Evolutionary conservation across 805 yeast genomes (phyloP).

Genomic region (Metschnikowia lachancei): DNA sequence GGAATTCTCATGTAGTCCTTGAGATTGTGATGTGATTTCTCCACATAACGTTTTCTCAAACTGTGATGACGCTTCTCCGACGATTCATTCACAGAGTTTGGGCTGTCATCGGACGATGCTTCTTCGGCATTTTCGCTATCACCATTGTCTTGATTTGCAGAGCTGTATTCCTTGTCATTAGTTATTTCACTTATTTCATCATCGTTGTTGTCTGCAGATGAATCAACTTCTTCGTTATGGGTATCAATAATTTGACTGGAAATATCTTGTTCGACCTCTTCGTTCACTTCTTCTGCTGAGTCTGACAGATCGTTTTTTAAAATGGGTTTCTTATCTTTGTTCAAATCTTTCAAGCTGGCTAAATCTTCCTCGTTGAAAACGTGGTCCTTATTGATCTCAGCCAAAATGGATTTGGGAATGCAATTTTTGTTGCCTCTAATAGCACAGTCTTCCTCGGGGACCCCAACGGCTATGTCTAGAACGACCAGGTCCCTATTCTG

Average conservation of each 20-base stretch:
- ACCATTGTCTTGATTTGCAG: not conserved
- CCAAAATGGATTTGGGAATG: constrained; percentile 30
- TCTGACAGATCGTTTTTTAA: not conserved
- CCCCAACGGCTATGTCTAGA: constrained; percentile 39
- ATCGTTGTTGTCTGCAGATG: not conserved
- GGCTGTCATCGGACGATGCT: not conserved
- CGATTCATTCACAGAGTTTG: not conserved
- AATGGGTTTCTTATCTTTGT: constrained; percentile 10
- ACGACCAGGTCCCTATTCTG: constrained; percentile 31
- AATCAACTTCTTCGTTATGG: too few species aligned
- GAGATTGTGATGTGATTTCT: constrained; percentile 22
- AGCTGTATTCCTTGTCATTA: too few species aligned
- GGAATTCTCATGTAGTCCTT: constrained; percentile 27
- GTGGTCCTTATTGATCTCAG: constrained; percentile 27
- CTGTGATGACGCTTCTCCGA: not conserved
- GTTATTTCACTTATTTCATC: constrained; percentile 3
- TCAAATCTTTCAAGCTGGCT: constrained; percentile 5
- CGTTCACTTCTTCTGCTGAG: constrained; percentile 1
- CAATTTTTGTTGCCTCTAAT: constrained; percentile 38
- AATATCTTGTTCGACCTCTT: not conserved
- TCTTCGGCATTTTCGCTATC: not conserved
- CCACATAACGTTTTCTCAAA: constrained; percentile 16
- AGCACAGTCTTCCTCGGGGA: constrained; percentile 29
- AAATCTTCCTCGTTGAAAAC: constrained; percentile 29
- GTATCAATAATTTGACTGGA: too few species aligned